Evolutionary conservation across 345 rosid species (phyloP), one percentile per base, ranked within the genome.

Genomic region (Bruguiera gymnorhiza): DNA sequence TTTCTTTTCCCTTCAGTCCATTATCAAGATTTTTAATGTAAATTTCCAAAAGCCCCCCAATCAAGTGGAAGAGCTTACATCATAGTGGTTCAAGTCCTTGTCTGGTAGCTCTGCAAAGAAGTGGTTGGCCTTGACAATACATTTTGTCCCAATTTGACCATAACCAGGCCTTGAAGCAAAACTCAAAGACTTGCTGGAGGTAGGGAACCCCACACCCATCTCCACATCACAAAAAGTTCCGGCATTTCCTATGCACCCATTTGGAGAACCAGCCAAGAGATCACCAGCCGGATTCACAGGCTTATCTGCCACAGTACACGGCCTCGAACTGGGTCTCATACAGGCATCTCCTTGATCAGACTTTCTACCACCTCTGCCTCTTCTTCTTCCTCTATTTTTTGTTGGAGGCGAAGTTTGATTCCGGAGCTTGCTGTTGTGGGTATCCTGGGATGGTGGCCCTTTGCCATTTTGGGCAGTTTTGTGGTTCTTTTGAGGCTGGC

Each of bases 71-170:
- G 62, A 78, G 26, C 96, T 86, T 83, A 92, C 99, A 84, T 90
- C 97, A 84, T 96, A 96, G 55, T 92, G 99, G 81, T 84, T 86
- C 83, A 96, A 86, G 81, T 96, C 97, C 79, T 96, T 92, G 65
- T 81, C 88, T 2, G 97, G 96, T 65, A 96, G 85, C 83, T 90
- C 91, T 34, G 98, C 87, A 27, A 96, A 83, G 85, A 96, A 96
- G 83, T 96, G 99, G 82, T 96, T 96, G 70, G 97, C 99, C 84
- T 96, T 96, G 30, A 96, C 98, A 48, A 96, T 87, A 77, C 99
- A 96, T 79, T 80, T 89, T 60, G 92, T 90, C 79, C 99, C 99
- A 71, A 85, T 80, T 62, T 82, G 83, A 48, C 99, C 99, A 81
- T 63, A 92, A 46, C 98, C 98, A 75, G 99, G 98, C 73, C 98